These are phyloP conservation scores for Gnomoniopsis sp. DNA, from an alignment of 2,329 filamentous ascomycete genomes.

Conservation along the genomic window DNA sequence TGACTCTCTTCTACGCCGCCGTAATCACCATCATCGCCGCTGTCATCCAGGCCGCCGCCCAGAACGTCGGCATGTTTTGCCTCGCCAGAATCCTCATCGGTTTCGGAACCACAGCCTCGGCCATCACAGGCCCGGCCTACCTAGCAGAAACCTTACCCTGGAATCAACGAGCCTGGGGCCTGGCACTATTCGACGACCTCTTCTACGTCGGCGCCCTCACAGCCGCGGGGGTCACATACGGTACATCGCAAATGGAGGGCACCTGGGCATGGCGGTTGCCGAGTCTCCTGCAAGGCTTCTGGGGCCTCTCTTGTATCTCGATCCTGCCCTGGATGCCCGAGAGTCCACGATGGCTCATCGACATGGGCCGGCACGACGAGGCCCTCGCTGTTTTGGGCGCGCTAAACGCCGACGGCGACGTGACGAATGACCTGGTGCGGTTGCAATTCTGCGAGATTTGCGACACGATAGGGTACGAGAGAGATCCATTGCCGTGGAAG, in stretches of 20 bases:
- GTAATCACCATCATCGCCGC: constrained; percentile 41
- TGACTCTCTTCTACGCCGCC: constrained; percentile 37
- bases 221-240: constrained; percentile 43
- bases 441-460: constrained; percentile 21
- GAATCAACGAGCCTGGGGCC: constrained; percentile 39
- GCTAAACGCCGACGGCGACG: constrained; percentile 41
- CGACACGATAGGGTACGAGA: constrained; percentile 23
- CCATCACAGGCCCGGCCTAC: constrained; percentile 43
- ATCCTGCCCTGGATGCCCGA: constrained; percentile 41
- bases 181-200: constrained; percentile 32
- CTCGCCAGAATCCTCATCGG: constrained; percentile 44
- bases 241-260: constrained; percentile 33
- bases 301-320: constrained; percentile 28
- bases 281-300: constrained; percentile 33
- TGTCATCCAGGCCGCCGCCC: constrained; percentile 43
- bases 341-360: constrained; percentile 44
- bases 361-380: constrained; percentile 37
- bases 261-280: constrained; percentile 42
- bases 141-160: constrained; percentile 46
- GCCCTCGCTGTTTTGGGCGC: constrained; percentile 38
- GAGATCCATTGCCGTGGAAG: constrained; percentile 24
- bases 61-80: constrained; percentile 50
- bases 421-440: constrained; percentile 32
- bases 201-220: constrained; percentile 35
- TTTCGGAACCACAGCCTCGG: constrained; percentile 38